Percentiles rank a stretch among this genome's conserved stretches.
Conservation (phyloP, 257 asterid genomes). For the Solanum lycopersicoides region DNA sequence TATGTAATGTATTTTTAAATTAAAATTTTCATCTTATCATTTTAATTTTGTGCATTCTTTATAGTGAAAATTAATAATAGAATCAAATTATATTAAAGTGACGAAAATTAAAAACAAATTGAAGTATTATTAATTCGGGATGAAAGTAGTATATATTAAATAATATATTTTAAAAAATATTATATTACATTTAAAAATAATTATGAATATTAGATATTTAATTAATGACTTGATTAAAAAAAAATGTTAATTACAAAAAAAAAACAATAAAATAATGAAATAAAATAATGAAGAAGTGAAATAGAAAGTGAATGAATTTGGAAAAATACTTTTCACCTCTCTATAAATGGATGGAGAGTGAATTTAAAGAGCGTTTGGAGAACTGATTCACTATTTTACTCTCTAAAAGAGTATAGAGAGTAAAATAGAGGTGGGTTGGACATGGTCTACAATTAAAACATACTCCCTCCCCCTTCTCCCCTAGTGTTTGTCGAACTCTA, state of each 20-base stretch:
- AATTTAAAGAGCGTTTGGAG: background rate
- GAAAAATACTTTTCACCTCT: background rate
- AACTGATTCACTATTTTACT: background rate
- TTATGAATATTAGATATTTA: background rate
- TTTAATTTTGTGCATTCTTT: background rate
- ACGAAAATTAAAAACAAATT: too few relatives aligned
- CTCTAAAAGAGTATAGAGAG: background rate
- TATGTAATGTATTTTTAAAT: background rate
- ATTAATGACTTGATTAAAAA: background rate
- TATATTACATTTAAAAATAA: too few relatives aligned
- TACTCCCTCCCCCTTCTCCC: background rate
- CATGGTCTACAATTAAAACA: background rate
- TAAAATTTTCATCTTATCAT: background rate
- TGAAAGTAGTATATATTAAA: background rate
- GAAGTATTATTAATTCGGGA: background rate
- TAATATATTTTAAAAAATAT: too few relatives aligned
- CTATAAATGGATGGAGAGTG: background rate
- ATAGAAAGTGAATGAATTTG: background rate
- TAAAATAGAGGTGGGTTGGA: background rate
- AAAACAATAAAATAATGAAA: too few relatives aligned
- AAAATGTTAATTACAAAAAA: background rate
- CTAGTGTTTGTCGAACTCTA: background rate
- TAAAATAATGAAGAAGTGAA: background rate
- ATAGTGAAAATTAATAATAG: background rate
- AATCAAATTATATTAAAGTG: background rate